phyloP scores from a whole-genome alignment of 768 basidiomycete genomes.

The Psilocybe azurescens region DNA sequence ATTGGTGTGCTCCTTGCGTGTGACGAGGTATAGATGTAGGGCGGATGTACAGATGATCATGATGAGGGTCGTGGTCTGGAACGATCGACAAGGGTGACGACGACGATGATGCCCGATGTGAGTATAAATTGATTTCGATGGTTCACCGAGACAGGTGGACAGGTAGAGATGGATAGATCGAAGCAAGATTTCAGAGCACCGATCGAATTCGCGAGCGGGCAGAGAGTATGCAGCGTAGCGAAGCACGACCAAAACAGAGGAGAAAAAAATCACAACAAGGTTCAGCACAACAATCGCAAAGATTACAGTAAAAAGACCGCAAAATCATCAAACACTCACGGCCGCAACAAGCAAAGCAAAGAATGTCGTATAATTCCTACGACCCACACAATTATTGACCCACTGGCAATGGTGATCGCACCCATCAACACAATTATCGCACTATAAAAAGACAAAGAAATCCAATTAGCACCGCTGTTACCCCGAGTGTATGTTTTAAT shows the following conservation, averaged over 20 bases:
- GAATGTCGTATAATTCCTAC: slow-evolving; percentile 95
- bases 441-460: slow-evolving; percentile 48
- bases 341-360: slow-evolving; percentile 80
- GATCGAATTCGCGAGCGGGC: not conserved
- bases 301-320: not conserved
- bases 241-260: not conserved
- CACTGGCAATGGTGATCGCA: slow-evolving; percentile 93
- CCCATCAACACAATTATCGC: slow-evolving; percentile 96
- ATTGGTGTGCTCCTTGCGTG: slow-evolving; percentile 49
- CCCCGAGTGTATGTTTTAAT: not conserved
- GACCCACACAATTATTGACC: slow-evolving; percentile 96
- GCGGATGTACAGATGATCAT: slow-evolving; percentile 86
- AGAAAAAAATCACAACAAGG: slow-evolving; percentile 1
- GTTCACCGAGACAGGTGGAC: not conserved
- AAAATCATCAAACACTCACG: slow-evolving; percentile 50
- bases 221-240: too few relatives aligned
- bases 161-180: not conserved
- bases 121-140: not conserved
- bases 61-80: slow-evolving; percentile 72
- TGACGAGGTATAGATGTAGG: slow-evolving; percentile 76
- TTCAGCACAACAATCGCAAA: slow-evolving; percentile 4
- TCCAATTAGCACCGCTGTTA: not conserved
- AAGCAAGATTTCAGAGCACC: not conserved
- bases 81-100: not conserved
- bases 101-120: not conserved